phyloP scores from a whole-genome alignment of 78 protist genomes.

The Dictyostelium brefeldianum region DNA sequence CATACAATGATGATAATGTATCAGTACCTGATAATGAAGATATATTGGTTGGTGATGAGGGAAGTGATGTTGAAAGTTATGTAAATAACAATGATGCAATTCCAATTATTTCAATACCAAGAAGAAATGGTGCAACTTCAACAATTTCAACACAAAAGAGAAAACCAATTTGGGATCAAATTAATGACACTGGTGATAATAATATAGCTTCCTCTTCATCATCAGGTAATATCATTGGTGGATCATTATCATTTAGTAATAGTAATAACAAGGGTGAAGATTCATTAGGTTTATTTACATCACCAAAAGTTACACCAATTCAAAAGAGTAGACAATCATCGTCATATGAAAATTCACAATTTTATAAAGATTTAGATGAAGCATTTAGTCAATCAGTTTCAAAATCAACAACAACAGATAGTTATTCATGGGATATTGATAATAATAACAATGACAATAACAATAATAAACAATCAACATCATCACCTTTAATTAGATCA shows the following conservation, averaged over 20 bases:
- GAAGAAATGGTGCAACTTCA: background rate
- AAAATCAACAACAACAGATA: background rate
- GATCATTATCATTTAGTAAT: background rate
- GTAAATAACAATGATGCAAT: background rate
- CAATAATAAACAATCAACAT: background rate
- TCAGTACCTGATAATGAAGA: conserved; percentile 15
- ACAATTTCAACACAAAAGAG: background rate
- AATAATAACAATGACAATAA: background rate
- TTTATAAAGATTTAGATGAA: conserved; percentile 8
- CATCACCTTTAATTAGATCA: conserved; percentile 6
- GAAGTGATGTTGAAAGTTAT: no score
- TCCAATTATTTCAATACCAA: background rate
- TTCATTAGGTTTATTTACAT: background rate
- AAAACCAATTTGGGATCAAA: conserved; percentile 26
- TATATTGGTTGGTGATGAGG: conserved; percentile 29
- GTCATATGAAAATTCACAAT: background rate
- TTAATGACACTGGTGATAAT: background rate
- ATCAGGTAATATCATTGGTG: background rate
- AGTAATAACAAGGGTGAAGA: background rate
- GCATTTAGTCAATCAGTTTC: conserved; percentile 20
- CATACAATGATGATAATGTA: background rate
- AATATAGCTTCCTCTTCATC: background rate
- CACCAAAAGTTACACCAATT: background rate
- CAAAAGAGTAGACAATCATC: background rate
- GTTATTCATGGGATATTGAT: no score